These are phyloP conservation scores for Microcyclospora pomicola DNA, from an alignment of 2,329 filamentous ascomycete species.

Conservation along the genomic window DNA sequence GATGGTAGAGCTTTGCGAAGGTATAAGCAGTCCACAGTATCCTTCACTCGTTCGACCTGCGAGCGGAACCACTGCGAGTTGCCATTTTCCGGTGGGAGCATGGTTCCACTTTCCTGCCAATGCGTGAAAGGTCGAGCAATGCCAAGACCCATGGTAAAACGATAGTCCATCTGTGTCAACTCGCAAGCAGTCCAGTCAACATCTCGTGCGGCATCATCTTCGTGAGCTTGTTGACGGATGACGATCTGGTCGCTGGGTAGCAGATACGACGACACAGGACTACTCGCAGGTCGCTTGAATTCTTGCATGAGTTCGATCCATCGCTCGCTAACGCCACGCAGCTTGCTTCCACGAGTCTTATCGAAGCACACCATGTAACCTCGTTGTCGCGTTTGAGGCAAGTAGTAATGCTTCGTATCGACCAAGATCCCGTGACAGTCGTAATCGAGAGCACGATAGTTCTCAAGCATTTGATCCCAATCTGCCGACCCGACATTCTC, in stretches of 20 bases:
- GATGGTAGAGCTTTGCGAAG: conserved; percentile 33
- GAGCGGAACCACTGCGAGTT: conserved; percentile 37
- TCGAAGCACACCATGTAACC: conserved; percentile 36
- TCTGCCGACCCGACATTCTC: conserved; percentile 55
- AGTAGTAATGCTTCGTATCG: conserved; percentile 58
- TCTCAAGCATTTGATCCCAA: conserved; percentile 36
- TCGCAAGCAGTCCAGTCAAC: conserved; percentile 44
- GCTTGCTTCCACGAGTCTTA: conserved; percentile 3
- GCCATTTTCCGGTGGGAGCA: conserved; percentile 41
- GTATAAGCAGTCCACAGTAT: conserved; percentile 47
- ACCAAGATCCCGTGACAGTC: conserved; percentile 34
- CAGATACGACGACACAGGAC: conserved; percentile 48
- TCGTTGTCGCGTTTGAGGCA: conserved; percentile 45
- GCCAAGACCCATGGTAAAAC: conserved; percentile 39
- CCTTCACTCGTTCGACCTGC: conserved; percentile 47
- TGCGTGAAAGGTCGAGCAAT: conserved; percentile 43
- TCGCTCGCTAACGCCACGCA: conserved; percentile 3
- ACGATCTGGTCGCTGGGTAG: conserved; percentile 37
- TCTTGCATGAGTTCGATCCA: conserved; percentile 35
- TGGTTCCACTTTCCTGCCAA: conserved; percentile 43
- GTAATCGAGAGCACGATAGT: conserved; percentile 43
- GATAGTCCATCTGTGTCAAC: conserved; percentile 44
- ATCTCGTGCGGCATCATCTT: conserved; percentile 14
- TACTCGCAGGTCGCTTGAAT: conserved; percentile 45
- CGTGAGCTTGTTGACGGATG: conserved; percentile 1